Evolutionary conservation across 2,329 filamentous ascomycete genomes (phyloP).

Genomic region (Fusarium haematococcum): DNA sequence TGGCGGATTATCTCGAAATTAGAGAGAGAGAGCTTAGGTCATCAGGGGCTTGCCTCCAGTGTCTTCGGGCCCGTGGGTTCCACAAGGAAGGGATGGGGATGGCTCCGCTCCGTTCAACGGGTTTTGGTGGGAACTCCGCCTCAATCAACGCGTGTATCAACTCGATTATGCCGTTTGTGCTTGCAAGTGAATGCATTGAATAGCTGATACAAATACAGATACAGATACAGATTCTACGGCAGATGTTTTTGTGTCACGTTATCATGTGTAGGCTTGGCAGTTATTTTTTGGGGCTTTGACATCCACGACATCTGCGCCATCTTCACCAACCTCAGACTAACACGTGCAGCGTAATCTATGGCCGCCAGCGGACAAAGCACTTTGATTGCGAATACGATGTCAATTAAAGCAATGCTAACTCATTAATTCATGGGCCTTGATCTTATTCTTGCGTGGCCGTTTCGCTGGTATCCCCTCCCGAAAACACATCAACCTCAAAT

Average conservation of each 20-base stretch:
- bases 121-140: constrained; percentile 28
- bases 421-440: neutral
- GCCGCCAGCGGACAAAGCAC: neutral
- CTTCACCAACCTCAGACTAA: neutral
- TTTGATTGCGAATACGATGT: neutral
- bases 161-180: neutral
- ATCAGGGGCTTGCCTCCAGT: constrained; percentile 38
- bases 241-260: neutral
- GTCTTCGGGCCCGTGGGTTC: constrained; percentile 14
- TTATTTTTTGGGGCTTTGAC: neutral
- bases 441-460: neutral
- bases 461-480: neutral
- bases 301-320: neutral
- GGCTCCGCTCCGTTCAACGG: constrained; percentile 21
- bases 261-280: neutral
- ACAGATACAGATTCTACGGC: neutral
- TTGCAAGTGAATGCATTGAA: neutral
- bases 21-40: constrained; percentile 36
- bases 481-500: neutral
- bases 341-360: neutral
- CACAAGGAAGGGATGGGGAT: constrained; percentile 16
- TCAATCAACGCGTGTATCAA: constrained; percentile 27
- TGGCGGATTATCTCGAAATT: constrained; percentile 22
- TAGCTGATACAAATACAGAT: neutral
- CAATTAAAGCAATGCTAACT: neutral